Evolutionary conservation across 2,329 filamentous ascomycete species (phyloP).

Genomic region (Epichloe gansuensis): DNA sequence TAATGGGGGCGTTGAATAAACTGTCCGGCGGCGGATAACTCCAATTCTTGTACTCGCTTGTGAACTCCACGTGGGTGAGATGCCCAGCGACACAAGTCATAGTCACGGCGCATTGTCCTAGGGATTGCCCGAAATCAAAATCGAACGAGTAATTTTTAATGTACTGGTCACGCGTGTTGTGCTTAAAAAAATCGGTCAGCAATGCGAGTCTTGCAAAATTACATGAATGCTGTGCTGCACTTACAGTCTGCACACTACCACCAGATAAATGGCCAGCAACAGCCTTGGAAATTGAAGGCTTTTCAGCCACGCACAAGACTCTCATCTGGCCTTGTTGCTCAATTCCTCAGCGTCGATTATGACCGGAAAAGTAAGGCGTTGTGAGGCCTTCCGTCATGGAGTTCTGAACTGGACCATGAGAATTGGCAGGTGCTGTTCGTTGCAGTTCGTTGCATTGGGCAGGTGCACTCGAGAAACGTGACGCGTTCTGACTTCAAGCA

Average conservation of each 20-base stretch:
- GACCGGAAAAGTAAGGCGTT: background rate
- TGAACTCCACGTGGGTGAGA: constrained; percentile 71
- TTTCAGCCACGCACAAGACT: constrained; percentile 45
- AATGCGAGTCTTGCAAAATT: background rate
- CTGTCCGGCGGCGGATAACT: constrained; percentile 62
- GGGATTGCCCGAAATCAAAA: constrained; percentile 71
- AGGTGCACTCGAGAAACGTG: background rate
- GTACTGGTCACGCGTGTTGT: constrained; percentile 57
- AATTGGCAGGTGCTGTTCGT: background rate
- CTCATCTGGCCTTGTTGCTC: constrained; percentile 24
- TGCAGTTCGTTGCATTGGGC: background rate
- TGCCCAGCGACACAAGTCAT: constrained; percentile 94
- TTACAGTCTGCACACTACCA: constrained; percentile 56
- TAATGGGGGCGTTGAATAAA: constrained; percentile 72
- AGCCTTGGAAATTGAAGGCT: constrained; percentile 91
- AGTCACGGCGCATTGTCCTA: constrained; percentile 72
- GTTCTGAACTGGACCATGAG: background rate
- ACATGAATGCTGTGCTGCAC: constrained; percentile 14
- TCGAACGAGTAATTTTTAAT: constrained; percentile 92
- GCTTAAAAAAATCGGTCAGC: constrained; percentile 32
- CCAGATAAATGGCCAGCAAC: constrained; percentile 84
- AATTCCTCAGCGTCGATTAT: background rate
- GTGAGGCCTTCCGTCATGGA: background rate
- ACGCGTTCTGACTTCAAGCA: background rate
- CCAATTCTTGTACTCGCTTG: constrained; percentile 65